These are phyloP conservation scores for Mycena kentingensis DNA, from an alignment of 768 basidiomycete species.

Conservation along the genomic window DNA sequence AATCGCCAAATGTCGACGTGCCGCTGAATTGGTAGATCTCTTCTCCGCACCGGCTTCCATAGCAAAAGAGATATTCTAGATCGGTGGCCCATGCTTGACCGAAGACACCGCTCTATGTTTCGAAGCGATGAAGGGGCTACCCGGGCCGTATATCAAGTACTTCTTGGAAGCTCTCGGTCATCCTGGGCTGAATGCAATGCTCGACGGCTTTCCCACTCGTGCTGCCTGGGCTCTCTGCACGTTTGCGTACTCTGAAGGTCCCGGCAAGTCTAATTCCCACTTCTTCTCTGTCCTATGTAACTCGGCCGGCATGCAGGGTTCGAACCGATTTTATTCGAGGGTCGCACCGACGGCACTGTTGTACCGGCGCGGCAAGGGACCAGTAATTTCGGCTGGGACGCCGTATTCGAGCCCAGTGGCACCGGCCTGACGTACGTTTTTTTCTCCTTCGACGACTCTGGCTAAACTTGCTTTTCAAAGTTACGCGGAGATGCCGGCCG, in stretches of 20 bases:
- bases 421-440: conserved; percentile 73
- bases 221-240: conserved; percentile 92
- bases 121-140: conserved; percentile 84
- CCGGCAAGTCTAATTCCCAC: conserved; percentile 41
- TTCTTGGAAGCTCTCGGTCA: conserved; percentile 85
- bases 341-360: conserved; percentile 85
- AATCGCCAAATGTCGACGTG: conserved; percentile 78
- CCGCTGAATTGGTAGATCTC: conserved; percentile 72
- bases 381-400: conserved; percentile 86
- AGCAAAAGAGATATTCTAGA: conserved; percentile 31
- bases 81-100: conserved; percentile 58
- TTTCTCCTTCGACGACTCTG: not conserved
- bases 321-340: conserved; percentile 78
- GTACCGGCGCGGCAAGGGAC: conserved; percentile 85
- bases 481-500: conserved; percentile 75
- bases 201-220: conserved; percentile 73
- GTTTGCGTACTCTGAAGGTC: conserved; percentile 90
- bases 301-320: conserved; percentile 35
- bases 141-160: conserved; percentile 96
- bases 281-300: not conserved
- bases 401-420: conserved; percentile 77
- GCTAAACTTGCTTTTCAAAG: conserved; percentile 35
- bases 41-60: not conserved
- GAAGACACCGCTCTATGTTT: conserved; percentile 97
- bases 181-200: conserved; percentile 85